Evolutionary conservation across 2,329 filamentous ascomycete genomes (phyloP).

Genomic region (Penicillium glabrum): DNA sequence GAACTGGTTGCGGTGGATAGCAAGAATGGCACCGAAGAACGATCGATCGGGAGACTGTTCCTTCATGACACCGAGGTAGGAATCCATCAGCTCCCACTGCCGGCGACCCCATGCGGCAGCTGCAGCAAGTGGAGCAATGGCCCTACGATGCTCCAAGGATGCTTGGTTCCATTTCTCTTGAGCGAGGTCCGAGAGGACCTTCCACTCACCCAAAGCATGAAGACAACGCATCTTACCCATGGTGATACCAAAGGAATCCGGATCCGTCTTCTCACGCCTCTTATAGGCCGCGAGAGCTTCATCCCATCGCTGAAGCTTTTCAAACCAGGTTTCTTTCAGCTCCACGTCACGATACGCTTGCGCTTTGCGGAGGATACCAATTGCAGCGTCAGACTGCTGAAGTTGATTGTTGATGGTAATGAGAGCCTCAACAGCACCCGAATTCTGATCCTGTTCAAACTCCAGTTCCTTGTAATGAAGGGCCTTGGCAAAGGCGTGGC

Average conservation of each 20-base stretch:
- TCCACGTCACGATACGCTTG: slow-evolving; percentile 96
- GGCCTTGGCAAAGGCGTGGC: slow-evolving; percentile 96
- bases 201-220: slow-evolving; percentile 97
- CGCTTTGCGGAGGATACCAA: slow-evolving; percentile 93
- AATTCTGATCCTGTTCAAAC: slow-evolving; percentile 96
- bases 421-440: slow-evolving; percentile 89
- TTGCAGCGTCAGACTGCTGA: slow-evolving; percentile 96
- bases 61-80: slow-evolving; percentile 94
- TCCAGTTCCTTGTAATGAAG: slow-evolving; percentile 98
- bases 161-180: slow-evolving; percentile 94
- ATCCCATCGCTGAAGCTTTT: slow-evolving; percentile 97
- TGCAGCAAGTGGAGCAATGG: slow-evolving; percentile 89
- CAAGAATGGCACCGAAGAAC: slow-evolving; percentile 95
- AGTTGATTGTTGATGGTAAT: slow-evolving; percentile 99
- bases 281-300: slow-evolving; percentile 92
- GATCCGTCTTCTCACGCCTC: slow-evolving; percentile 73
- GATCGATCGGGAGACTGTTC: slow-evolving; percentile 88
- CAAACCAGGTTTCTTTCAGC: slow-evolving; percentile 97
- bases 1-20: slow-evolving; percentile 94
- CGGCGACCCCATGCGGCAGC: slow-evolving; percentile 94
- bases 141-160: slow-evolving; percentile 78
- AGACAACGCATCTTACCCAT: slow-evolving; percentile 99
- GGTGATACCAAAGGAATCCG: slow-evolving; percentile 84
- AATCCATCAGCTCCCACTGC: slow-evolving; percentile 98
- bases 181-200: slow-evolving; percentile 81